phyloP scores from a whole-genome alignment of 2,329 filamentous ascomycete genomes.

The Cercospora berteroae region DNA sequence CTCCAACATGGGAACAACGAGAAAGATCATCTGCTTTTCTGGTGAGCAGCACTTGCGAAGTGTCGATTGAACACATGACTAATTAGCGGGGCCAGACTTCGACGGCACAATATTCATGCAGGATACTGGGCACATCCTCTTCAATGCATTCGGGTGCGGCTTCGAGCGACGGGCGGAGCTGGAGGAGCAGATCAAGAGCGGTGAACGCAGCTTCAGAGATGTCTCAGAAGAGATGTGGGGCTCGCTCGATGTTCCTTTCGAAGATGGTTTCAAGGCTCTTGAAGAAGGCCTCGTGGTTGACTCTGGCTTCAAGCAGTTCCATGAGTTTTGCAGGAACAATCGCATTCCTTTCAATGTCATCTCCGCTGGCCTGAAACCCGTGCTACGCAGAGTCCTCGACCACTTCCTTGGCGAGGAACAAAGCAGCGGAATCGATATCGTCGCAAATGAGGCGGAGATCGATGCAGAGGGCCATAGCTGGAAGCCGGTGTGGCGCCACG shows the following conservation, averaged over 20 bases:
- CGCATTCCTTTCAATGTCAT: constrained; percentile 68
- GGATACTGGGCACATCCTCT: constrained; percentile 67
- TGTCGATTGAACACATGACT: background rate
- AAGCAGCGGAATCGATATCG: constrained; percentile 61
- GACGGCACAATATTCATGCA: constrained; percentile 66
- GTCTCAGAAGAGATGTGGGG: constrained; percentile 73
- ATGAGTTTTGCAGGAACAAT: constrained; percentile 62
- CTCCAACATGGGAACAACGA: constrained; percentile 44
- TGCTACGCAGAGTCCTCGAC: constrained; percentile 61
- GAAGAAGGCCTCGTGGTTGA: constrained; percentile 62
- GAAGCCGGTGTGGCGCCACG: constrained; percentile 67
- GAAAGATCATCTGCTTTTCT: constrained; percentile 60
- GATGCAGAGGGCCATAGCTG: constrained; percentile 57
- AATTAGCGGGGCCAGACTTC: constrained; percentile 53
- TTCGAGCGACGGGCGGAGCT: constrained; percentile 55
- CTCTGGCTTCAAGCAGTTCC: constrained; percentile 62
- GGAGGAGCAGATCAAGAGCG: constrained; percentile 63
- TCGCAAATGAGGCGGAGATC: constrained; percentile 66
- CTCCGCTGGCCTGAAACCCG: constrained; percentile 64
- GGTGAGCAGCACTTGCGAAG: constrained; percentile 40
- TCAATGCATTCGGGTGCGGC: constrained; percentile 65
- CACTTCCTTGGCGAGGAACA: constrained; percentile 63
- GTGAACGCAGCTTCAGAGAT: constrained; percentile 65
- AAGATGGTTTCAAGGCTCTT: constrained; percentile 66
- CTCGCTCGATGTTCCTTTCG: constrained; percentile 64